Base-by-base conservation (phyloP, 169 alveolate genomes). In the Cryptosporidium meleagridis region DNA sequence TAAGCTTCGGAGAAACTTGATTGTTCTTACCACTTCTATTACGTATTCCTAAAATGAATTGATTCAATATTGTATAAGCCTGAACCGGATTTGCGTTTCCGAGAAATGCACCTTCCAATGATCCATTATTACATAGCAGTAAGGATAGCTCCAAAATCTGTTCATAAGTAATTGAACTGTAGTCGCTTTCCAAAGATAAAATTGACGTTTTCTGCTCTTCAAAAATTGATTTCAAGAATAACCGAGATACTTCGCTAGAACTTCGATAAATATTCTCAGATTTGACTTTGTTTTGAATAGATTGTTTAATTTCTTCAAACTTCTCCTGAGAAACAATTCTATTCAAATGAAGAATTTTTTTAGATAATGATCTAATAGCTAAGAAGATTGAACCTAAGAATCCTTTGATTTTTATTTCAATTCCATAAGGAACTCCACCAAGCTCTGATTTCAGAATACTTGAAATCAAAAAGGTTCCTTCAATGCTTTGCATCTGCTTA, bases 361-460 rank as follows among this genome's bases (percentile, higher is more conserved):
- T 75, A 16, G 48, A 53, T 23, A 75, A 58, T 8, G 62, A 41
- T 44, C 55, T 39, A 41, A 75, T 41, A 29, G 71, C 48, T 33
- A 75, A 14, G 23, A 53, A 55, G 1, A 75, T 44, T 2, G 86
- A 75, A 16, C 73, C 73, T 12, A 55, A 59, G 58, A 37, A 75
- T 23, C 86, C 86, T n/a, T 26, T 53, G 10, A 75, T 23, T 26
- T 23, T 55, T 18, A 75, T 58, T 26, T 75, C 86, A 53, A 75
- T 14, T 6, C 86, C 86, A 5, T 58, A 58, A 10, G 86, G 86
- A 26, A 59, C 70, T n/a, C 86, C 86, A 10, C 41, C 35, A 53
- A 75, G 52, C 2, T 75, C 72, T 5, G 59, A 45, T 5, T 35
- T 29, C 10, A 70, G 84, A n/a, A 44, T 71, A 10, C 69, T 71